phyloP scores from a whole-genome alignment of 768 basidiomycete species.

The Clitopilus hobsonii region DNA sequence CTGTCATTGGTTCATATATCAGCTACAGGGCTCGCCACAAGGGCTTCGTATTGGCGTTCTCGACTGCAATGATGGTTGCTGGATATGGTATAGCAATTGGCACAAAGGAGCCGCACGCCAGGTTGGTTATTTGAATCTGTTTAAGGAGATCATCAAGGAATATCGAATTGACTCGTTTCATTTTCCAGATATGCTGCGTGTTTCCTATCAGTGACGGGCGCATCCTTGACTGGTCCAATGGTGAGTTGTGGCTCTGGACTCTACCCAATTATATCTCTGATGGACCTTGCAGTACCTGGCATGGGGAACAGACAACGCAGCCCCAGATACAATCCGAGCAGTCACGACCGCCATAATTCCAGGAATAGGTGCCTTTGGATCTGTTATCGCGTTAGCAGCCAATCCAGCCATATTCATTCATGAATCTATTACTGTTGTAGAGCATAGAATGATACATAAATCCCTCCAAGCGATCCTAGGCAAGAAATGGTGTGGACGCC shows the following conservation, averaged over 20 bases:
- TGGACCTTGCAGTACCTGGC: slow-evolving; percentile 25
- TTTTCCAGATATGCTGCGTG: slow-evolving; percentile 38
- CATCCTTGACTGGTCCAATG: slow-evolving; percentile 31
- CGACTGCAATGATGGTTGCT: slow-evolving; percentile 30
- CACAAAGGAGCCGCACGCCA: slow-evolving; percentile 35
- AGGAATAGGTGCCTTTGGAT: slow-evolving; percentile 38
- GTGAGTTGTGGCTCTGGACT: slow-evolving; percentile 1
- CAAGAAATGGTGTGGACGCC: too few relatives aligned
- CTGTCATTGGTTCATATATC: slow-evolving; percentile 26
- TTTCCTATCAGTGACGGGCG: slow-evolving; percentile 37
- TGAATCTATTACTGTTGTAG: too few relatives aligned
- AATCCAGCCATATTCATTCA: too few relatives aligned
- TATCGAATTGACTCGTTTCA: slow-evolving; percentile 7
- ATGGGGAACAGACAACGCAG: slow-evolving; percentile 46
- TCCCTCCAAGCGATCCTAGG: too few relatives aligned
- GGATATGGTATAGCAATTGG: slow-evolving; percentile 40
- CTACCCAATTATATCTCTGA: background rate
- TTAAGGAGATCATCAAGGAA: background rate
- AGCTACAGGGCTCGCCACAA: slow-evolving; percentile 33
- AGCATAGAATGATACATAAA: too few relatives aligned
- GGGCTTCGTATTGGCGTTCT: slow-evolving; percentile 28
- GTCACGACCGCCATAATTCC: slow-evolving; percentile 40
- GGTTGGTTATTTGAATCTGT: slow-evolving; percentile 6
- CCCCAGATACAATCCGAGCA: slow-evolving; percentile 44
- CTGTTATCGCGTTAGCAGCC: slow-evolving; percentile 42